Percentiles rank a stretch among this genome's conserved stretches.
These are phyloP conservation scores for Hypomyces perniciosus DNA, from an alignment of 2,329 filamentous ascomycete species.

Conservation along the genomic window DNA sequence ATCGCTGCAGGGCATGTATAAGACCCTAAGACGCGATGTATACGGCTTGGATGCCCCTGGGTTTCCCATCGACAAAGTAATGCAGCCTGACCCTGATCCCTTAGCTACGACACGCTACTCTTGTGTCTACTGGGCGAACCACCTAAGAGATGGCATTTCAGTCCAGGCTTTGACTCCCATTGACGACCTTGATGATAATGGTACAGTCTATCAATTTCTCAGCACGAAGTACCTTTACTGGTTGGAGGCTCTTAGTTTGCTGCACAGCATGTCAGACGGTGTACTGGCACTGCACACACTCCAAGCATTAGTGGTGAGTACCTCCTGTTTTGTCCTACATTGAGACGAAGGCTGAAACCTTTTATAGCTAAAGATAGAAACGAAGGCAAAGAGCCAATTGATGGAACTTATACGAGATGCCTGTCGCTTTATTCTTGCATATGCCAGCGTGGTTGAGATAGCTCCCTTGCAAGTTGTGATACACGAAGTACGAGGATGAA, in stretches of 20 bases:
- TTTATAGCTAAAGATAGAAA: too few relatives aligned
- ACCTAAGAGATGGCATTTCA: constrained; percentile 8
- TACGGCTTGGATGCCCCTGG: constrained; percentile 21
- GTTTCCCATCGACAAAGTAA: background rate
- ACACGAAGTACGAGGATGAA: too few relatives aligned
- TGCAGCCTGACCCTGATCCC: constrained; percentile 8
- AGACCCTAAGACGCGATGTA: constrained; percentile 13
- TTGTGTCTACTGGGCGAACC: constrained; percentile 19
- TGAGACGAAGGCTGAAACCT: background rate
- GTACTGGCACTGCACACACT: constrained; percentile 9
- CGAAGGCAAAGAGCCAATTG: background rate
- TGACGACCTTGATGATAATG: background rate
- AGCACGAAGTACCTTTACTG: constrained; percentile 34
- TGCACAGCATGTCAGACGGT: constrained; percentile 20
- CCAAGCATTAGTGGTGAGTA: constrained; percentile 10
- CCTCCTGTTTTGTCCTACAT: too few relatives aligned
- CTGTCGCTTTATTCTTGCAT: constrained; percentile 23
- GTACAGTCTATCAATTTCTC: constrained; percentile 27
- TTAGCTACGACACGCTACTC: constrained; percentile 15
- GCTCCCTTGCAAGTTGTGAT: too few relatives aligned
- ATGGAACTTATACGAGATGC: constrained; percentile 21
- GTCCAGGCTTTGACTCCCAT: too few relatives aligned
- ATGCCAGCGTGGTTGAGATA: constrained; percentile 21
- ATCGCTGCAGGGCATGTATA: constrained; percentile 13
- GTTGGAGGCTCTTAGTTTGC: constrained; percentile 37